Percentiles rank a stretch among this genome's conserved stretches.
Conservation (phyloP, 129 eudicot species). For the Saposhnikovia divaricata region DNA sequence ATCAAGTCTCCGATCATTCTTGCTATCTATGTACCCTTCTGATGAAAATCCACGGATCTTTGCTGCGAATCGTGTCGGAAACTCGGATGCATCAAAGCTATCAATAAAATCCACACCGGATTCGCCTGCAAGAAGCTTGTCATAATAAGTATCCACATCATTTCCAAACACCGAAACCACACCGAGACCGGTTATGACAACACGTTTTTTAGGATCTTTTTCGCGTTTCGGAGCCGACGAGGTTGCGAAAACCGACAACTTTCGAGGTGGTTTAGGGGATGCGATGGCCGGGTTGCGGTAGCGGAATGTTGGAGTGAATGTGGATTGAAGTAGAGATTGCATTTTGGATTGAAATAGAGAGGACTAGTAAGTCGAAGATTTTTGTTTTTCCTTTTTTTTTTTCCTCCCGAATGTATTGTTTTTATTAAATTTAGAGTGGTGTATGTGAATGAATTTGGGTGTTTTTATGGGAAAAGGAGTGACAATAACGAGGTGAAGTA, state of each 20-base stretch:
- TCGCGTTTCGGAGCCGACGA: constrained; percentile 67
- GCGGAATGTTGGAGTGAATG: not conserved
- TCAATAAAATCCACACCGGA: constrained; percentile 75
- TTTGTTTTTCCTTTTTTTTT: not conserved
- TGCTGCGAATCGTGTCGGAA: constrained; percentile 89
- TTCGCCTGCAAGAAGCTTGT: constrained; percentile 74
- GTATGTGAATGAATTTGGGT: not conserved
- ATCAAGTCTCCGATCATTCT: constrained; percentile 84
- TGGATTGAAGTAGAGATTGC: constrained; percentile 1
- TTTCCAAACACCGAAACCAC: constrained; percentile 90
- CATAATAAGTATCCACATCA: constrained; percentile 79
- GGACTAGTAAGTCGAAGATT: not conserved
- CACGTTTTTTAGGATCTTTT: constrained; percentile 85
- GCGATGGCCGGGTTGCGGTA: not conserved
- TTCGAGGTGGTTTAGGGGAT: constrained; percentile 23
- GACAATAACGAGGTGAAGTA: constrained; percentile 1
- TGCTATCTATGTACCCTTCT: constrained; percentile 85
- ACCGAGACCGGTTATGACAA: constrained; percentile 93
- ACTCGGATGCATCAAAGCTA: constrained; percentile 82
- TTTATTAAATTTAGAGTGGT: not conserved
- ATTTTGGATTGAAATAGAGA: constrained; percentile 1
- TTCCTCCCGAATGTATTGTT: not conserved
- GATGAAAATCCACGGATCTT: constrained; percentile 82
- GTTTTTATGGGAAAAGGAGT: not conserved
- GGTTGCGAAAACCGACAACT: constrained; percentile 28